Conservation (phyloP, 2,329 filamentous ascomycete genomes). For the Chalaropsis ovoidea region DNA sequence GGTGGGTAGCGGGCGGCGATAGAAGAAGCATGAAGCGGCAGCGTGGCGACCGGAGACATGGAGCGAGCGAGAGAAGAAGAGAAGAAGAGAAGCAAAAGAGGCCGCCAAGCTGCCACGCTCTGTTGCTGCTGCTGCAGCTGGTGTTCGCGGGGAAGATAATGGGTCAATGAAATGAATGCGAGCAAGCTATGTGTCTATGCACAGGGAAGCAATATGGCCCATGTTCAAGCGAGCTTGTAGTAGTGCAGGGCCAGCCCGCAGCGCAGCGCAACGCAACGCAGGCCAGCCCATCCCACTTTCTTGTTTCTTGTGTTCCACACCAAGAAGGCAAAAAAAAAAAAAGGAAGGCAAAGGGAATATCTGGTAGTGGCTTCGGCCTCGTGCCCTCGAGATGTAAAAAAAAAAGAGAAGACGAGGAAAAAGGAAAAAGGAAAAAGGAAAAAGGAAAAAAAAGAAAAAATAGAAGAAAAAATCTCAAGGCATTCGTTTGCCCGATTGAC, state of each 20-base stretch:
- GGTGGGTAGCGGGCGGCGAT: background rate
- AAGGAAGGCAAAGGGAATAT: background rate
- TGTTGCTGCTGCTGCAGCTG: no score
- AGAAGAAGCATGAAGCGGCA: background rate
- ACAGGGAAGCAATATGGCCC: no score
- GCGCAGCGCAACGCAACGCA: no score
- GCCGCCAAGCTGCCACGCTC: no score
- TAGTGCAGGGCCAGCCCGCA: no score
- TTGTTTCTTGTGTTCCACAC: background rate
- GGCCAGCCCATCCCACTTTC: background rate
- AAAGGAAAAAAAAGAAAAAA: background rate
- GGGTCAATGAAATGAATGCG: no score
- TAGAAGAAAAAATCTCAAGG: background rate
- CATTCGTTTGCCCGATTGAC: background rate
- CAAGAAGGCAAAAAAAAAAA: background rate
- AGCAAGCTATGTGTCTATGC: no score
- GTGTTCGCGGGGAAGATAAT: no score
- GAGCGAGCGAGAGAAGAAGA: background rate
- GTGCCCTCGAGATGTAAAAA: background rate
- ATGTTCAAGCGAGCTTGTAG: no score
- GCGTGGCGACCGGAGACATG: background rate
- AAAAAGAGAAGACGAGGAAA: no score
- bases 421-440: background rate
- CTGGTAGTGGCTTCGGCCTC: background rate
- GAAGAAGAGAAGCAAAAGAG: background rate